A percentile compares a stretch with the other conserved stretches of the same genome.
Evolutionary conservation across 2,329 filamentous ascomycete species (phyloP).

Genomic region (Fusarium scirpi): DNA sequence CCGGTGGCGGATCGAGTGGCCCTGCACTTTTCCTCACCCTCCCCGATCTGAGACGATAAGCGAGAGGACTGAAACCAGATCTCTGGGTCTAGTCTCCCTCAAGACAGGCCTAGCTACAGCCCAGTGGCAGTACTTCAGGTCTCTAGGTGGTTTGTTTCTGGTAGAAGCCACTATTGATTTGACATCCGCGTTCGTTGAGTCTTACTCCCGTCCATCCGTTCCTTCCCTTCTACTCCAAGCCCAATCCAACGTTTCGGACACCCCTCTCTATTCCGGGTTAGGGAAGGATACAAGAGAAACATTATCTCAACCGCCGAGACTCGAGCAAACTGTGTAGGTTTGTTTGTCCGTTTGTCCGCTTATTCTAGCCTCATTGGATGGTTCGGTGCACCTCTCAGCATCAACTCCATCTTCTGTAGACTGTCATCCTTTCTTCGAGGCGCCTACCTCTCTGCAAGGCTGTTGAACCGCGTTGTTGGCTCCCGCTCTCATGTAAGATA

Average conservation of each 20-base stretch:
- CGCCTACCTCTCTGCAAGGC: constrained; percentile 10
- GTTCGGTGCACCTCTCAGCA: not conserved
- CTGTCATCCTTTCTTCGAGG: not conserved
- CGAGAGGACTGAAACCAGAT: constrained; percentile 51
- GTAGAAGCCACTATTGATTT: not conserved
- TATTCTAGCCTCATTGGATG: not conserved
- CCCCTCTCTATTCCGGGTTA: constrained; percentile 29
- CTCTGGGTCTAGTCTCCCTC: constrained; percentile 42
- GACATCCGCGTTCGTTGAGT: constrained; percentile 23
- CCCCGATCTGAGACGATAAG: constrained; percentile 48
- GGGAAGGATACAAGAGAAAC: constrained; percentile 3
- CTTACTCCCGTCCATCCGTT: constrained; percentile 27
- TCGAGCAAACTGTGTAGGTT: constrained; percentile 21
- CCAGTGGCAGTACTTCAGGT: not conserved
- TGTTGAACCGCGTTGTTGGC: not conserved
- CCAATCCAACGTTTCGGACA: not conserved
- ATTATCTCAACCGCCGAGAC: constrained; percentile 24
- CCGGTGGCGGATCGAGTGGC: constrained; percentile 29
- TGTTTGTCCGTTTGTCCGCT: not conserved
- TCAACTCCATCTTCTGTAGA: not conserved
- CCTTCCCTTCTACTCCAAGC: not conserved
- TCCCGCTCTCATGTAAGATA: not conserved
- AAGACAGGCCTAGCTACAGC: not conserved
- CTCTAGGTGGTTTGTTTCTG: not conserved
- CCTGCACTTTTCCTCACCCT: constrained; percentile 5